These are phyloP conservation scores for Eucalyptus pauciflora DNA, from an alignment of 345 rosid species.

Conservation along the genomic window DNA sequence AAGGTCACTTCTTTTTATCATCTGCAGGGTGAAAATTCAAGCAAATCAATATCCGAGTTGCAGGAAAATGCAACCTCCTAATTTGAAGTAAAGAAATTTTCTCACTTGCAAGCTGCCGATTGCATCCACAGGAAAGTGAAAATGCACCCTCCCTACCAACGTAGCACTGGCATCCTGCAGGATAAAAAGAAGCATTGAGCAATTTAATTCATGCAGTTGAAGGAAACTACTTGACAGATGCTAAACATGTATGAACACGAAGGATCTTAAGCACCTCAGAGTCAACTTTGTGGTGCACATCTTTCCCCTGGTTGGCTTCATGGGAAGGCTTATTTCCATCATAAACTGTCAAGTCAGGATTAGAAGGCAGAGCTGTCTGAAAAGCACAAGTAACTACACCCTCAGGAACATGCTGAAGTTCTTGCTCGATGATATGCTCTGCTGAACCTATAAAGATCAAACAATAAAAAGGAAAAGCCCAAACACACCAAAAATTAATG, in stretches of 20 bases:
- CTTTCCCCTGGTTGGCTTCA: constrained; percentile 10
- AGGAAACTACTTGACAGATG: background rate
- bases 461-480: background rate
- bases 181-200: background rate
- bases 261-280: constrained; percentile 30
- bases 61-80: background rate
- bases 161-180: constrained; percentile 32
- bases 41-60: background rate
- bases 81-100: background rate
- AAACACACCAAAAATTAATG: background rate
- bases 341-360: constrained; percentile 5
- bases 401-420: constrained; percentile 57
- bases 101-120: constrained; percentile 55
- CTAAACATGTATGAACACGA: background rate
- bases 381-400: constrained; percentile 50
- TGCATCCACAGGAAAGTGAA: constrained; percentile 37
- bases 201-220: background rate
- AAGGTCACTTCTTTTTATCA: constrained; percentile 41
- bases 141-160: constrained; percentile 25
- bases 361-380: constrained; percentile 15
- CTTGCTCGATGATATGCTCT: constrained; percentile 46
- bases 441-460: constrained; percentile 11
- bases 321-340: constrained; percentile 9
- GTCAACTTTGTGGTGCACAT: constrained; percentile 9
- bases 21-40: constrained; percentile 14